Conservation (phyloP, 306 rosid species). For the Fragaria vesca region DNA sequence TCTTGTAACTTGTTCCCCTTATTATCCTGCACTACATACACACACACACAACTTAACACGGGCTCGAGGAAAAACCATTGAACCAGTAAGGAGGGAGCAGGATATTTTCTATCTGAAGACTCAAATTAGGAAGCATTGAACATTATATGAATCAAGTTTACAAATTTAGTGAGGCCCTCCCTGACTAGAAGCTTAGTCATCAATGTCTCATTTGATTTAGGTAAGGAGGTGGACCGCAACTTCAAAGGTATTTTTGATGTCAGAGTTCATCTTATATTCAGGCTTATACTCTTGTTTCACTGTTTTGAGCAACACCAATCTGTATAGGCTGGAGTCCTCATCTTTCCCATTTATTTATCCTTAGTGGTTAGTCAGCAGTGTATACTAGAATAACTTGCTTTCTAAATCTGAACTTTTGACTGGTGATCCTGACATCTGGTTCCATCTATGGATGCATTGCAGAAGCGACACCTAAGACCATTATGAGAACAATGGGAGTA, state of each 20-base stretch:
- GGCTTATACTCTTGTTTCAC: slow-evolving; percentile 11
- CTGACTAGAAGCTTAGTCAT: not conserved
- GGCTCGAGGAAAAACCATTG: not conserved
- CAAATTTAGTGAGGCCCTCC: not conserved
- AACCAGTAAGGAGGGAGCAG: not conserved
- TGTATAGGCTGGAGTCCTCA: not conserved
- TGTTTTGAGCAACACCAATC: not conserved
- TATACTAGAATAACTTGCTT: slow-evolving; percentile 1
- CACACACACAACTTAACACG: not conserved
- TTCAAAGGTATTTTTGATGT: not conserved
- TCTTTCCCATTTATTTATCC: slow-evolving; percentile 1
- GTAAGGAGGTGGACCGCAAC: not conserved
- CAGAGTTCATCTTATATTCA: slow-evolving; percentile 2
- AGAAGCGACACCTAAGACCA: slow-evolving; percentile 64
- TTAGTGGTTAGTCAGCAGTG: not conserved
- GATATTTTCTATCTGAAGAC: not conserved
- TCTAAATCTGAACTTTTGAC: slow-evolving; percentile 2
- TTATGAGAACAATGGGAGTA: slow-evolving; percentile 66
- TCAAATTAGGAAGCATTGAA: not conserved
- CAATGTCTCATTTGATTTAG: not conserved
- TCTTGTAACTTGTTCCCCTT: not conserved
- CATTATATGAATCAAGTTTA: not conserved
- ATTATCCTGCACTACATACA: not conserved
- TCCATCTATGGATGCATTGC: slow-evolving; percentile 23
- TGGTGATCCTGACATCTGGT: slow-evolving; percentile 10